Percentiles rank a stretch among this genome's conserved stretches.
These are phyloP conservation scores for Termitomyces titanicus DNA, from an alignment of 768 basidiomycete genomes.

Conservation along the genomic window DNA sequence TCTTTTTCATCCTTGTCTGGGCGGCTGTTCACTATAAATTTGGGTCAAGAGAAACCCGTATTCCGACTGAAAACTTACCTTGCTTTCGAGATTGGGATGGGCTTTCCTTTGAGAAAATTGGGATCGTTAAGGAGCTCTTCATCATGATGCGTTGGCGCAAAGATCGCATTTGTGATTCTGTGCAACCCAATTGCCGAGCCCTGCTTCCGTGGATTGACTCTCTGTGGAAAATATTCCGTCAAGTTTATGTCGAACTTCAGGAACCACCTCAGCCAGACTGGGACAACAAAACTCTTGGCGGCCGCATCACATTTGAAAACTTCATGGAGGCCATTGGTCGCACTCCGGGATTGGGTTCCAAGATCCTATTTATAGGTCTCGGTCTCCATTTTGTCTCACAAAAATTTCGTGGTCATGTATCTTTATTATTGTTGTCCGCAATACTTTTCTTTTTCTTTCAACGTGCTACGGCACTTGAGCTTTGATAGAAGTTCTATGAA, in stretches of 20 bases:
- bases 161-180: neutral
- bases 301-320: neutral
- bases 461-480: no score
- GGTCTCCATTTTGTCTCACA: no score
- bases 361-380: no score
- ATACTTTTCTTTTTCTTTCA: no score
- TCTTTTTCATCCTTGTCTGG: no score
- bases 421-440: no score
- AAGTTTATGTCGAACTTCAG: neutral
- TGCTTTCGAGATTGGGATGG: neutral
- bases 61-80: neutral
- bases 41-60: neutral
- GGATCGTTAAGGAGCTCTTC: neutral
- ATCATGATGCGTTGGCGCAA: neutral
- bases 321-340: neutral
- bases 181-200: neutral
- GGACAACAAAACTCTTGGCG: neutral
- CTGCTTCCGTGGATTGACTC: neutral
- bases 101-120: neutral
- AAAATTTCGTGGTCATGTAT: no score
- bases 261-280: neutral
- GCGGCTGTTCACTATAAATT: constrained; percentile 18
- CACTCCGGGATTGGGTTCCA: no score
- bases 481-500: no score
- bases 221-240: neutral